Evolutionary conservation across 495 filamentous ascomycete genomes (phyloP).

Genomic region (Aspergillus diversus): DNA sequence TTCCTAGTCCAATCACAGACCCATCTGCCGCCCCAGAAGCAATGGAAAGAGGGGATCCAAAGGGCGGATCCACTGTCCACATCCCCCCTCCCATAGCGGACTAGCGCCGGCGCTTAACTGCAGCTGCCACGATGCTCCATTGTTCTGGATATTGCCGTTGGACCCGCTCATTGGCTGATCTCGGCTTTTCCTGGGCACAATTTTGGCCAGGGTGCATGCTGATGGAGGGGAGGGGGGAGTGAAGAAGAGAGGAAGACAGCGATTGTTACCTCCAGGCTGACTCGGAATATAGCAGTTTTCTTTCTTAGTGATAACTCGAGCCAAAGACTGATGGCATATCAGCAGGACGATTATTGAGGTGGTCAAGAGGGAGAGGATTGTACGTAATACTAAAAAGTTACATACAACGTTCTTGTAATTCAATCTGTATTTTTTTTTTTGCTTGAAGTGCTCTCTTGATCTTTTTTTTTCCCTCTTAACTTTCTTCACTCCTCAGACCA

Average conservation of each 20-base stretch:
- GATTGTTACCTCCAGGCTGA: background rate
- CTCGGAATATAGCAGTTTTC: too few species aligned
- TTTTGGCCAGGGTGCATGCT: conserved; percentile 6
- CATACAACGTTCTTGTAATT: too few species aligned
- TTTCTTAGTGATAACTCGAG: too few species aligned
- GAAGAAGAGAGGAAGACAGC: background rate
- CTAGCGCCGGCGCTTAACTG: conserved; percentile 33
- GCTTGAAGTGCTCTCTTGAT: too few species aligned
- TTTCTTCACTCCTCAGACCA: too few species aligned
- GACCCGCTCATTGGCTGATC: conserved; percentile 19
- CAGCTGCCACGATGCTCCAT: conserved; percentile 26
- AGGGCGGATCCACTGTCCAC: conserved; percentile 8
- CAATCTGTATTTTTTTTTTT: too few species aligned
- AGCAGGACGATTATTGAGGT: too few species aligned
- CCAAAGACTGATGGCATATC: too few species aligned
- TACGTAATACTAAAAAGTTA: too few species aligned
- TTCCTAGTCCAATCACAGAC: conserved; percentile 12
- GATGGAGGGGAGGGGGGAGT: conserved; percentile 8
- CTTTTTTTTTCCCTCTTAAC: too few species aligned
- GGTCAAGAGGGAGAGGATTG: too few species aligned
- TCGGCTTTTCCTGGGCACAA: conserved; percentile 2
- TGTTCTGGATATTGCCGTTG: conserved; percentile 15
- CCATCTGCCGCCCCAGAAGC: conserved; percentile 1
- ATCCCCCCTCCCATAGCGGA: background rate
- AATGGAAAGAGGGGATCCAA: conserved; percentile 13